Percentiles rank a stretch among this genome's conserved stretches.
Conservation (phyloP, 768 basidiomycete genomes). For the Leccinum arenicola region DNA sequence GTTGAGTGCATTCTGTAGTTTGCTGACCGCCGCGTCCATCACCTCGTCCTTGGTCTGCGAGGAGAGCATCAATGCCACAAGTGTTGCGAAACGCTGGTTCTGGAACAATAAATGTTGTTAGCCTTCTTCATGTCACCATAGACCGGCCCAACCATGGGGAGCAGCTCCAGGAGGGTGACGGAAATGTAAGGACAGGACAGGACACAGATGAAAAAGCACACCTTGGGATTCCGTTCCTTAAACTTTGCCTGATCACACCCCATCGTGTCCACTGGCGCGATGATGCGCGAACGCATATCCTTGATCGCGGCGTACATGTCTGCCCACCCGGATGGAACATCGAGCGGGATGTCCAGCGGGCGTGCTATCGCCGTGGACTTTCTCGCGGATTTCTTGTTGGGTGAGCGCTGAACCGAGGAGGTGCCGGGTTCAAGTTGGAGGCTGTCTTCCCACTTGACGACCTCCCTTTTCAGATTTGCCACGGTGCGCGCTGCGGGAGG, state of each 20-base stretch:
- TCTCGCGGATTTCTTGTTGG: conserved; percentile 36
- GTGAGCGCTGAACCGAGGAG: too few species aligned
- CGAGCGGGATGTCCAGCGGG: conserved; percentile 57
- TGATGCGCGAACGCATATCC: conserved; percentile 65
- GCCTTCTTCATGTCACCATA: too few species aligned
- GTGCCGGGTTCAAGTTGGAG: too few species aligned
- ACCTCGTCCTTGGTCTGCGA: conserved; percentile 95
- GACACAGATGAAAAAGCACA: conserved; percentile 22
- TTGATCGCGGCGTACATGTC: conserved; percentile 72
- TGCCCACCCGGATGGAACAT: conserved; percentile 62
- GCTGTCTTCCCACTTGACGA: neutral
- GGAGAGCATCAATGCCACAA: conserved; percentile 92
- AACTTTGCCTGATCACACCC: conserved; percentile 73
- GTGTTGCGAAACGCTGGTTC: conserved; percentile 79
- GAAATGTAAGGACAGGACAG: too few species aligned
- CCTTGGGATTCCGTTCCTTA: conserved; percentile 65
- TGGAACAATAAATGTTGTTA: conserved; percentile 25
- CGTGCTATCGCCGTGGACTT: conserved; percentile 57
- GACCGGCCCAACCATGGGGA: too few species aligned
- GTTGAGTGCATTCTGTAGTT: conserved; percentile 69
- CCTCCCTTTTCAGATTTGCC: neutral
- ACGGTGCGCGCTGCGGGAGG: neutral
- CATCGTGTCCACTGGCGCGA: conserved; percentile 92
- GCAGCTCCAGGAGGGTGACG: too few species aligned
- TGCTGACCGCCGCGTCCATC: conserved; percentile 73